Conservation (phyloP, 352 stramenopile genomes). For the Phytophthora idaei region DNA sequence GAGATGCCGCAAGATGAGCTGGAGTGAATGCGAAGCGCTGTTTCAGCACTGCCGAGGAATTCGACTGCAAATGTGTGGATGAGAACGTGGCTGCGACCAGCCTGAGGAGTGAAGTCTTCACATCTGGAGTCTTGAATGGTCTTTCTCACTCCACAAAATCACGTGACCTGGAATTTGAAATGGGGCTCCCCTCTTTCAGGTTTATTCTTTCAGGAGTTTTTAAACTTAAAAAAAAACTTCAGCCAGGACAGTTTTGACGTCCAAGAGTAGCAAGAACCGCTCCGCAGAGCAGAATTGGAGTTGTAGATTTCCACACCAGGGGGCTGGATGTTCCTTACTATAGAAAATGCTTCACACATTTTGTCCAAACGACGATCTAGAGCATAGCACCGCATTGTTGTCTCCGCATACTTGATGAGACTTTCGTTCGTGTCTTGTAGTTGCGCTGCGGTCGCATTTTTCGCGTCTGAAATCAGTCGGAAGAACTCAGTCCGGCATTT, state of each 20-base stretch:
- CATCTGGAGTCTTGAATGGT: too few species aligned
- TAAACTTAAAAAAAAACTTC: too few species aligned
- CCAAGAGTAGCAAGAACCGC: too few species aligned
- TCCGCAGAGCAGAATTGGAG: too few species aligned
- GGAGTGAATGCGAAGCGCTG: constrained; percentile 35
- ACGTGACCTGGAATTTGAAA: too few species aligned
- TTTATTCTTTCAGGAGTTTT: too few species aligned
- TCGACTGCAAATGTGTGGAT: constrained; percentile 41
- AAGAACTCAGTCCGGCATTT: not conserved
- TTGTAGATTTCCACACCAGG: too few species aligned
- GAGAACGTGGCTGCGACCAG: constrained; percentile 48
- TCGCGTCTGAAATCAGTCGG: constrained; percentile 1
- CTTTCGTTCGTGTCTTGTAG: not conserved
- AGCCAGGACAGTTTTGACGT: too few species aligned
- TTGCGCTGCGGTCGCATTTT: not conserved
- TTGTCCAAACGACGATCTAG: constrained; percentile 14
- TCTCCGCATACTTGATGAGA: constrained; percentile 1
- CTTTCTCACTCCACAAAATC: too few species aligned
- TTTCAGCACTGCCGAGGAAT: constrained; percentile 35
- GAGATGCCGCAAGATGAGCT: constrained; percentile 24
- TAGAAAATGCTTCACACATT: not conserved
- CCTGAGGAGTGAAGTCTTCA: constrained; percentile 11
- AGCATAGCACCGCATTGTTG: constrained; percentile 3
- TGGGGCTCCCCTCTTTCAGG: too few species aligned
- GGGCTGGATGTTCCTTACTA: too few species aligned